Conservation (phyloP, 2,329 filamentous ascomycete genomes). For the Sporothrix pseudoabietina region DNA sequence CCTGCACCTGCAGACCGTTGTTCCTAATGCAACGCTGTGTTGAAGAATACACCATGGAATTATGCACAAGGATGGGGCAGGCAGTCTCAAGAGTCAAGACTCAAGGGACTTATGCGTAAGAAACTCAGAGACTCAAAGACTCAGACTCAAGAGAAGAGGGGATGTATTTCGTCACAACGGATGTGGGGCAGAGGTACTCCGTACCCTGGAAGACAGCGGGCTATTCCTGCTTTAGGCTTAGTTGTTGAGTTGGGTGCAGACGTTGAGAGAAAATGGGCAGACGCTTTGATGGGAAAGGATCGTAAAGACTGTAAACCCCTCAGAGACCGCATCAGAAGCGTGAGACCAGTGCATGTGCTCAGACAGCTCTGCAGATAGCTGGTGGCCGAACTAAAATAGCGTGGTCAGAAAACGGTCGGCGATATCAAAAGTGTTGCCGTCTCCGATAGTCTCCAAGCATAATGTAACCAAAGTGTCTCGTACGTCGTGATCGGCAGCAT, state of each 20-base stretch:
- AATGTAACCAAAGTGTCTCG: background rate
- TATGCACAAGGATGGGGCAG: background rate
- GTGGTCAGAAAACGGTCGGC: too few species aligned
- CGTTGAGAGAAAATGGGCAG: too few species aligned
- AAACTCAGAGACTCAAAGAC: too few species aligned
- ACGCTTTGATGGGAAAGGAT: background rate
- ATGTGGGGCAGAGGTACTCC: too few species aligned
- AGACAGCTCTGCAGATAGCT: too few species aligned
- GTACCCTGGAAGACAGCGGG: background rate
- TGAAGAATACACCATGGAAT: background rate
- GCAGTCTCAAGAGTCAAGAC: background rate
- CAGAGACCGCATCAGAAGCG: background rate
- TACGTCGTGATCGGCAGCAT: too few species aligned
- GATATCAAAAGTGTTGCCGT: too few species aligned
- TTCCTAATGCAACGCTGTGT: conserved; percentile 7
- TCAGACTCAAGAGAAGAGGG: background rate
- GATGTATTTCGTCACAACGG: too few species aligned
- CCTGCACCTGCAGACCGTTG: background rate
- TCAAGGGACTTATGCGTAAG: too few species aligned
- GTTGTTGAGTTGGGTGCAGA: background rate
- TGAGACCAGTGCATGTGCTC: too few species aligned
- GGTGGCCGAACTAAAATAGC: too few species aligned
- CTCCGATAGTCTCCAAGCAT: too few species aligned
- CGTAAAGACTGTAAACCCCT: background rate
- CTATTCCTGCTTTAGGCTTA: conserved; percentile 7